phyloP scores from a whole-genome alignment of 495 filamentous ascomycete species.

The Penicillium taxi region DNA sequence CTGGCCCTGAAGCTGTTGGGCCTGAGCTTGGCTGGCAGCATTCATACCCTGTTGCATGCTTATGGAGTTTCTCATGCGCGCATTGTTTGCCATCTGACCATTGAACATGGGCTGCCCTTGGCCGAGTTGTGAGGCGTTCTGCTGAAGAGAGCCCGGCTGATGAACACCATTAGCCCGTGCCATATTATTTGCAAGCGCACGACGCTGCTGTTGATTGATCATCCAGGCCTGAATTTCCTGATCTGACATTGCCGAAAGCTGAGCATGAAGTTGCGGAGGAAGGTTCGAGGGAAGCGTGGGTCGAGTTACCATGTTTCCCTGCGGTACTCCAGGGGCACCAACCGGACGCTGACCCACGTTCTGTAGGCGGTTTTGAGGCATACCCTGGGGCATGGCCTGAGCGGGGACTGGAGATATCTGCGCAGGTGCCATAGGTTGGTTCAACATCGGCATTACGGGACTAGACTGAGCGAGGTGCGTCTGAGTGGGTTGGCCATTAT shows the following conservation, averaged over 20 bases:
- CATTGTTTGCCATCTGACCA: slow-evolving; percentile 29
- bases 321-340: slow-evolving; percentile 19
- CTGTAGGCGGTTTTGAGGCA: slow-evolving; percentile 31
- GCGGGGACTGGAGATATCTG: slow-evolving; percentile 41
- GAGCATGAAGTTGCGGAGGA: slow-evolving; percentile 29
- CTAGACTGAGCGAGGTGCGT: slow-evolving; percentile 43
- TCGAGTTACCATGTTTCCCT: slow-evolving; percentile 29
- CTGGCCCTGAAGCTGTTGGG: slow-evolving; percentile 29
- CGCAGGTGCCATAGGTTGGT: slow-evolving; percentile 45
- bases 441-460: slow-evolving; percentile 53
- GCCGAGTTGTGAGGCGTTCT: slow-evolving; percentile 23
- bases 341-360: slow-evolving; percentile 26
- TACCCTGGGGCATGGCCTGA: slow-evolving; percentile 31
- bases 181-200: slow-evolving; percentile 21
- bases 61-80: slow-evolving; percentile 27
- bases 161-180: slow-evolving; percentile 21
- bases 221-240: slow-evolving; percentile 32
- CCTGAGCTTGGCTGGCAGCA: slow-evolving; percentile 19
- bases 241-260: slow-evolving; percentile 25
- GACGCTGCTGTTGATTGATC: slow-evolving; percentile 31
- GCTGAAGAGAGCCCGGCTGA: slow-evolving; percentile 26
- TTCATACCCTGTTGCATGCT: slow-evolving; percentile 29
- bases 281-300: slow-evolving; percentile 29
- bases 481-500: slow-evolving; percentile 28
- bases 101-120: slow-evolving; percentile 34